Evolutionary conservation across 192 early-diverging fungal species (phyloP).

Genomic region (Neocallimastix lanati): DNA sequence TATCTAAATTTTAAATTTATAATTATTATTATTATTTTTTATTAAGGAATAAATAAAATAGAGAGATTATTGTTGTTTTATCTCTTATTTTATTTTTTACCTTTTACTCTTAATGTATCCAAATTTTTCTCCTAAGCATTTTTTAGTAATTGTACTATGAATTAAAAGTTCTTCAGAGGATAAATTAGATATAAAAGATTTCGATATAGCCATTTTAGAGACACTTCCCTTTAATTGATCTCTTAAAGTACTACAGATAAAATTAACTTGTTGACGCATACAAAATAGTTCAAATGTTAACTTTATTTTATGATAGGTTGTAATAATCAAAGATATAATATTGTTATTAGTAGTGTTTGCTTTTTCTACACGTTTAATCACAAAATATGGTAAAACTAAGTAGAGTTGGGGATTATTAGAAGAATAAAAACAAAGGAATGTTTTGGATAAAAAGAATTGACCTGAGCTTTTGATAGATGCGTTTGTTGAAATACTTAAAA

Average conservation of each 20-base stretch:
- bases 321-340: constrained; percentile 58
- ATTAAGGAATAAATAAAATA: no score
- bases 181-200: constrained; percentile 57
- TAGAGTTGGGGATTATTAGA: constrained; percentile 46
- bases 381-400: constrained; percentile 69
- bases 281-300: constrained; percentile 65
- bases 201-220: constrained; percentile 55
- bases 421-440: constrained; percentile 71
- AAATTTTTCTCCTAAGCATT: constrained; percentile 53
- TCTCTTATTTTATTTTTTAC: constrained; percentile 1
- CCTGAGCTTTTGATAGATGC: constrained; percentile 15
- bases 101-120: constrained; percentile 56
- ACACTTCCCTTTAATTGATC: constrained; percentile 53
- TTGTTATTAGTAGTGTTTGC: constrained; percentile 33
- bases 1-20: no score
- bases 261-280: constrained; percentile 45
- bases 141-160: constrained; percentile 15
- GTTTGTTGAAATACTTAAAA: background rate
- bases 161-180: constrained; percentile 58
- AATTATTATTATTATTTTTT: no score
- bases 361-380: constrained; percentile 79
- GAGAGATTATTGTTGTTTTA: no score
- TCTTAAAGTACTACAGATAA: constrained; percentile 61
- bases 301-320: constrained; percentile 79
- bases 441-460: constrained; percentile 63